These are phyloP conservation scores for Annulohypoxylon maeteangense DNA, from an alignment of 495 filamentous ascomycete species.

Conservation along the genomic window DNA sequence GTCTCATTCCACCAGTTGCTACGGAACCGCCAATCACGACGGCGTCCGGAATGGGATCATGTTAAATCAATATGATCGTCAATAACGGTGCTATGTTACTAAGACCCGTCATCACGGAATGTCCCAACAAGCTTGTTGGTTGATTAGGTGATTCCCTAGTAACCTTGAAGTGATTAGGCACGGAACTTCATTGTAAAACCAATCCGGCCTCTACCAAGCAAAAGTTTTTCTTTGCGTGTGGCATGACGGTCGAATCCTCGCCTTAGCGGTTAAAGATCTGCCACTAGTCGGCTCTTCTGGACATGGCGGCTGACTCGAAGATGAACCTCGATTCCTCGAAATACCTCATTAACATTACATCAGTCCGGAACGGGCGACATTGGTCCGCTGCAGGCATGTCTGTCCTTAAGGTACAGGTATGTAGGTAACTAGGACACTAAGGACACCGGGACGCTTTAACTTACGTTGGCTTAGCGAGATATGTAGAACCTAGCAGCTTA, in stretches of 20 bases:
- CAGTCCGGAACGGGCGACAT: constrained; percentile 33
- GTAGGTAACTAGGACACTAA: background rate
- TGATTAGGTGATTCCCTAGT: too few species aligned
- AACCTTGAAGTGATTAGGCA: constrained; percentile 15
- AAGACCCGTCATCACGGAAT: constrained; percentile 29
- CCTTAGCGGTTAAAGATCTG: constrained; percentile 31
- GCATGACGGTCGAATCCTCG: constrained; percentile 18
- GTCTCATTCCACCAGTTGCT: constrained; percentile 32
- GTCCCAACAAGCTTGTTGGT: constrained; percentile 13
- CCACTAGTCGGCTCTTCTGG: constrained; percentile 22
- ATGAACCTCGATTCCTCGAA: constrained; percentile 29
- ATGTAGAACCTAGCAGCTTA: too few species aligned
- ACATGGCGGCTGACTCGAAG: constrained; percentile 37
- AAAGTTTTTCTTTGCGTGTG: constrained; percentile 18
- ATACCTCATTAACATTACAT: constrained; percentile 38
- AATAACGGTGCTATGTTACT: constrained; percentile 29
- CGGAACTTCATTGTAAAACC: constrained; percentile 22
- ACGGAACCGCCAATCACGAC: constrained; percentile 32
- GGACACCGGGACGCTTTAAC: too few species aligned
- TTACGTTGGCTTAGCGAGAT: constrained; percentile 16
- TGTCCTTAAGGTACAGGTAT: constrained; percentile 1
- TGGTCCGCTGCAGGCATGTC: constrained; percentile 23
- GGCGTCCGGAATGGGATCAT: constrained; percentile 9
- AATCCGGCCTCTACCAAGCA: constrained; percentile 28
- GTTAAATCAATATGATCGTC: constrained; percentile 27